phyloP scores from a whole-genome alignment of 2,329 filamentous ascomycete genomes.

The Colletotrichum sp. region DNA sequence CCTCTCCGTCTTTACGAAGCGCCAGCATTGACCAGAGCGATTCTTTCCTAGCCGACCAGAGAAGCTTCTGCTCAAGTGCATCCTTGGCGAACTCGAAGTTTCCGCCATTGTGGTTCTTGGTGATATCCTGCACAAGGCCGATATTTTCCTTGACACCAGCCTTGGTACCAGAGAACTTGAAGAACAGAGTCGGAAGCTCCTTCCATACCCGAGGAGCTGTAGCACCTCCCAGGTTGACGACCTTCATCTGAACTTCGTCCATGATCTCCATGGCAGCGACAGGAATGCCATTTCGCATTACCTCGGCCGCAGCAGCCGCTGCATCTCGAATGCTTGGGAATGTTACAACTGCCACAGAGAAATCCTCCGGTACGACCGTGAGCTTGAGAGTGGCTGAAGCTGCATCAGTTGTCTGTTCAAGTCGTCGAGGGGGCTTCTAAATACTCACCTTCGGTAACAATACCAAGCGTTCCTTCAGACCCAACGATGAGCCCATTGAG shows the following conservation, averaged over 20 bases:
- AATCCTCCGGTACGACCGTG: conserved; percentile 76
- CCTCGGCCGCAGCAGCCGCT: conserved; percentile 73
- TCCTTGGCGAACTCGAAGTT: conserved; percentile 80
- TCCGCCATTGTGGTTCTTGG: conserved; percentile 66
- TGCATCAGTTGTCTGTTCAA: not conserved
- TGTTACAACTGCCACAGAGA: conserved; percentile 78
- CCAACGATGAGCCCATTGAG: conserved; percentile 81
- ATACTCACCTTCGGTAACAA: conserved; percentile 72
- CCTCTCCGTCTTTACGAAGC: conserved; percentile 67
- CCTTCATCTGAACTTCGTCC: conserved; percentile 87
- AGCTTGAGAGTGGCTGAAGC: conserved; percentile 75
- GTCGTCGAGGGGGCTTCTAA: not conserved
- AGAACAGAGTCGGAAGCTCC: conserved; percentile 79
- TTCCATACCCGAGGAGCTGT: conserved; percentile 75
- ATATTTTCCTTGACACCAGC: conserved; percentile 82
- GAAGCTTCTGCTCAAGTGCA: conserved; percentile 71
- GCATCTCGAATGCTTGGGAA: conserved; percentile 81
- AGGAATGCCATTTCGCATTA: conserved; percentile 78
- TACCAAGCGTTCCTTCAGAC: conserved; percentile 79
- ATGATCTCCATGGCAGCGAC: conserved; percentile 84
- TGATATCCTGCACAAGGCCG: conserved; percentile 68
- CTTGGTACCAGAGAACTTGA: conserved; percentile 84
- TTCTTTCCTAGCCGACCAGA: conserved; percentile 85
- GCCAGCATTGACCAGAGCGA: conserved; percentile 85
- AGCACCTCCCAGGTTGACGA: conserved; percentile 76